Conservation (phyloP, 2,329 filamentous ascomycete genomes). For the Penicillium sp. region DNA sequence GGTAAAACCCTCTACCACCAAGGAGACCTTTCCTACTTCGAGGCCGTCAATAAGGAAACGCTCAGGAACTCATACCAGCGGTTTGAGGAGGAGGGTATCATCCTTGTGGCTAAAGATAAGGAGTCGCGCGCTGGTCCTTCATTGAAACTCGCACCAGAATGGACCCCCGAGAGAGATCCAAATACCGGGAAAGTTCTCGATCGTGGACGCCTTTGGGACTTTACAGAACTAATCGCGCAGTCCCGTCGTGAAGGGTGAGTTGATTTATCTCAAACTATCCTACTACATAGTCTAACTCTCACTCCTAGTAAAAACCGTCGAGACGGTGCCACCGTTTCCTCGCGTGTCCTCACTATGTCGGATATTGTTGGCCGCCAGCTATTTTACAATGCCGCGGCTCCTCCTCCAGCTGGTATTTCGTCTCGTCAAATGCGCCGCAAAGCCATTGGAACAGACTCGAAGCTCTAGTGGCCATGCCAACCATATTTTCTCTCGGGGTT, state of each 20-base stretch:
- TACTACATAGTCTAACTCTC: neutral
- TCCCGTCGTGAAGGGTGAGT: constrained; percentile 76
- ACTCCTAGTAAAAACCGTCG: constrained; percentile 74
- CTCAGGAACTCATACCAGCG: constrained; percentile 89
- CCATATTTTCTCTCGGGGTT: neutral
- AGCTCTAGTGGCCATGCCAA: constrained; percentile 25
- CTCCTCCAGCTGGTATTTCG: constrained; percentile 35
- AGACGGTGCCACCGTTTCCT: constrained; percentile 88
- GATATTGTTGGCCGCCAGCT: constrained; percentile 73
- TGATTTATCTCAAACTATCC: neutral
- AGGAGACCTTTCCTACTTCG: constrained; percentile 94
- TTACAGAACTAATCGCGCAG: constrained; percentile 83
- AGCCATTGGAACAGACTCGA: constrained; percentile 39
- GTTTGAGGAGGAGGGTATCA: constrained; percentile 88
- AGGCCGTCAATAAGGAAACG: constrained; percentile 97
- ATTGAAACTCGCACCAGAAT: constrained; percentile 72
- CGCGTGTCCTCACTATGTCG: constrained; percentile 75
- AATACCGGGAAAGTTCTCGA: constrained; percentile 65
- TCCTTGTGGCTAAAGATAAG: constrained; percentile 71
- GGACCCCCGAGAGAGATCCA: constrained; percentile 71
- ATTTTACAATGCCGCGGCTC: constrained; percentile 53
- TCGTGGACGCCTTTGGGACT: constrained; percentile 83
- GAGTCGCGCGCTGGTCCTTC: constrained; percentile 49
- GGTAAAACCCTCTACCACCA: constrained; percentile 98
- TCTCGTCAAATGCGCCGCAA: constrained; percentile 42